Evolutionary conservation across 140 eudicot genomes (phyloP), one percentile per base, ranked within the genome.

Genomic region (Stevia rebaudiana): DNA sequence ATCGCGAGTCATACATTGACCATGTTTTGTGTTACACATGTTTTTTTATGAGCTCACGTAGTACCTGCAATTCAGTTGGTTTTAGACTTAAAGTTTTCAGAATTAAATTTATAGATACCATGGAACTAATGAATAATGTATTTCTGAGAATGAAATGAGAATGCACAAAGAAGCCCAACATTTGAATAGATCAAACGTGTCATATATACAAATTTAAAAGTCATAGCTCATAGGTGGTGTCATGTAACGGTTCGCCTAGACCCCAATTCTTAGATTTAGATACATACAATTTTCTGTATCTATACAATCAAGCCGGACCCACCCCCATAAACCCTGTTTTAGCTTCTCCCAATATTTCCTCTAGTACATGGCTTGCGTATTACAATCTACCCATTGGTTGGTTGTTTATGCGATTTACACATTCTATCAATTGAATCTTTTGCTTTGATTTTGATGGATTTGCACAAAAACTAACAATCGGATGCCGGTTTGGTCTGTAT

Each of bases 1-100:
- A 50, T 70, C 67, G 50, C 75, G 23, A 46, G 67, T 49, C 60
- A 15, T 59, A 70, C 48, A 47, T 58, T 59, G 48, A 70, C 61
- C 75, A 58, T 37, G 68, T 70, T 54, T 13, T 58, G 28, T 31
- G 46, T 58, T 43, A 57, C 72, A 39, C 52, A 65, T 33, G 61
- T 65, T 30, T 33, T 33, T 49, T 4, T 49, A 10, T 18, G 31
- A 47, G 71, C 36, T 48, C 18, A 48, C 24, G 10, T 41, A 56
- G 15, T 12, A 51, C 74, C 67, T 57, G 56, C 46, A 28, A 69
- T 42, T 42, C 22, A 58, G 67, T 54, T 68, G 6, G 44, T 50
- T 53, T 12, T 24, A 53, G 60, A 13, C 1, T 8, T 56, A 56
- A 28, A 30, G 42, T 13, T n/a, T 28, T 15, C 43, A n/a, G 40